Conservation (phyloP, 1,139 yeast species). For the Suhomyces maxii region DNA sequence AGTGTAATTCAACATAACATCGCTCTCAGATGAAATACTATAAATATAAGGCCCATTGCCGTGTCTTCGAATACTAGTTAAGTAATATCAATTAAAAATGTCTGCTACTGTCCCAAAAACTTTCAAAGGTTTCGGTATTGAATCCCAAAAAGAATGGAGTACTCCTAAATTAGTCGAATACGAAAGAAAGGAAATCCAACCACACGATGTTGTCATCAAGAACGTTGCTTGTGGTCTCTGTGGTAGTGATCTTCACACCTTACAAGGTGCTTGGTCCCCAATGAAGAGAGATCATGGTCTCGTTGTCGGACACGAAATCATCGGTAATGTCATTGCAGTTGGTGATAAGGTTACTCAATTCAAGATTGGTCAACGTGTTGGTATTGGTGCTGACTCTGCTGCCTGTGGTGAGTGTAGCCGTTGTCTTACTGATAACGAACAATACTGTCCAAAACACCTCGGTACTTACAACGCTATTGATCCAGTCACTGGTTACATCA, state of each 20-base stretch:
- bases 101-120: slow-evolving; percentile 26
- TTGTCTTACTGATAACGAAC: slow-evolving; percentile 50
- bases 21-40: too few relatives aligned
- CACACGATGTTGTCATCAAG: slow-evolving; percentile 47
- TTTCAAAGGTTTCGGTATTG: slow-evolving; percentile 49
- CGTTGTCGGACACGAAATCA: slow-evolving; percentile 53
- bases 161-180: slow-evolving; percentile 43
- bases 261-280: slow-evolving; percentile 44
- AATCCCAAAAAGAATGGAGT: slow-evolving; percentile 39
- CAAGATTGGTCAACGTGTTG: slow-evolving; percentile 60
- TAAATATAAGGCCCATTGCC: too few relatives aligned
- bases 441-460: slow-evolving; percentile 46
- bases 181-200: slow-evolving; percentile 37
- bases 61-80: too few relatives aligned
- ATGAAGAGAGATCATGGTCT: slow-evolving; percentile 23
- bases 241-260: slow-evolving; percentile 56
- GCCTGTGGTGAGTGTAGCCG: slow-evolving; percentile 51
- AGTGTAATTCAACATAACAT: too few relatives aligned
- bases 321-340: slow-evolving; percentile 53
- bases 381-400: slow-evolving; percentile 56
- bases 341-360: slow-evolving; percentile 49
- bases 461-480: slow-evolving; percentile 49
- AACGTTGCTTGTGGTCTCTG: slow-evolving; percentile 59
- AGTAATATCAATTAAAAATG: background rate
- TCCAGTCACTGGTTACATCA: slow-evolving; percentile 29